Percentiles rank a stretch among this genome's conserved stretches.
These are phyloP conservation scores for Phanerochaete sordida DNA, from an alignment of 768 basidiomycete genomes.

Conservation along the genomic window DNA sequence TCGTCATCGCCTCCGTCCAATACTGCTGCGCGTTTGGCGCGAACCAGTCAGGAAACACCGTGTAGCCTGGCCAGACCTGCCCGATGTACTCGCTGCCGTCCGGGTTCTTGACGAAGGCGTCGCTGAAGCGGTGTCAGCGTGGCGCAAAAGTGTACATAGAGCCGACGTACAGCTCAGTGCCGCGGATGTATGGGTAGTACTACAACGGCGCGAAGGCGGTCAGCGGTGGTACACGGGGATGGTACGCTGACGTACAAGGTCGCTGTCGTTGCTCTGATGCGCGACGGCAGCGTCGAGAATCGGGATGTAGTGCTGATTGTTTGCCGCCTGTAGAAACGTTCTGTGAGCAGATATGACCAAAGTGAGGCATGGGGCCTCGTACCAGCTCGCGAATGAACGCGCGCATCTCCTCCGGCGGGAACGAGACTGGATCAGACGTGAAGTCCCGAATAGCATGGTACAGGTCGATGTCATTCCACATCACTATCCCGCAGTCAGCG, in stretches of 20 bases:
- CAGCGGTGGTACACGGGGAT: background rate
- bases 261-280: constrained; percentile 53
- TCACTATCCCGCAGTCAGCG: constrained; percentile 36
- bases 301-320: constrained; percentile 60
- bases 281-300: constrained; percentile 66
- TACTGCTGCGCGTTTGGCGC: constrained; percentile 45
- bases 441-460: constrained; percentile 70
- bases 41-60: constrained; percentile 67
- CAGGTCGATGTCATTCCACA: constrained; percentile 79
- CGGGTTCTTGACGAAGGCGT: constrained; percentile 71
- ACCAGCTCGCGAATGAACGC: constrained; percentile 57
- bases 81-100: constrained; percentile 72
- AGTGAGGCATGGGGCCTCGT: background rate
- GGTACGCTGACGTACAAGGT: constrained; percentile 45
- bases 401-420: constrained; percentile 50
- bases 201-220: constrained; percentile 19
- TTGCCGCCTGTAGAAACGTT: constrained; percentile 28
- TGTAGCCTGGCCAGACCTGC: constrained; percentile 76
- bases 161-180: constrained; percentile 40
- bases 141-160: constrained; percentile 23
- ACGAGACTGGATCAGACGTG: constrained; percentile 62
- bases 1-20: constrained; percentile 59
- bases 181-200: constrained; percentile 68
- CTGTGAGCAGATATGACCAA: too few relatives aligned
- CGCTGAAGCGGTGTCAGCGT: constrained; percentile 30